phyloP scores from a whole-genome alignment of 208 protist genomes.

The Trypanosoma boissoni region DNA sequence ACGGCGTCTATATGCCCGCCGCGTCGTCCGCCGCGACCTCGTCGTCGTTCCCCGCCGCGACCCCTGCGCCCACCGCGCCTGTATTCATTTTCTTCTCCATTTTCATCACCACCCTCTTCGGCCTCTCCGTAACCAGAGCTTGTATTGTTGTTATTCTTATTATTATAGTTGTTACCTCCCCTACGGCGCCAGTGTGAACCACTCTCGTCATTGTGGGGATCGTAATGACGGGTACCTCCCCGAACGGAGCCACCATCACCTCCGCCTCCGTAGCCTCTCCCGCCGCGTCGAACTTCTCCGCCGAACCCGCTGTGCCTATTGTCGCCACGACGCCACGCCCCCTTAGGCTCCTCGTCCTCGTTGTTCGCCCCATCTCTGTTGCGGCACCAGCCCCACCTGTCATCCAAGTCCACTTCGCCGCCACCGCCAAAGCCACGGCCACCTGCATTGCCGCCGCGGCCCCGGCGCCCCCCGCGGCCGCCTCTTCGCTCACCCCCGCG shows the following conservation, averaged over 20 bases:
- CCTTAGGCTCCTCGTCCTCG: too few species aligned
- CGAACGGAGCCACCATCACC: not conserved
- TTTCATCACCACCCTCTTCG: constrained; percentile 4
- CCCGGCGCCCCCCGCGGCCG: constrained; percentile 20
- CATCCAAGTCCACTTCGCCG: constrained; percentile 20
- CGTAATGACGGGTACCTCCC: not conserved
- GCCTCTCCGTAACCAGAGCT: not conserved
- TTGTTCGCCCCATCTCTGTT: constrained; percentile 22
- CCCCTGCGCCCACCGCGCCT: constrained; percentile 27
- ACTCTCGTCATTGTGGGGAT: constrained; percentile 16
- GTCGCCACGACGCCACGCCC: too few species aligned
- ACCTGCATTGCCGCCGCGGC: constrained; percentile 19
- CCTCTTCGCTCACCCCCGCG: constrained; percentile 22
- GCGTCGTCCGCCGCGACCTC: constrained; percentile 6
- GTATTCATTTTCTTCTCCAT: too few species aligned
- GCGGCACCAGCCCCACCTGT: constrained; percentile 10
- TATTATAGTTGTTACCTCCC: not conserved
- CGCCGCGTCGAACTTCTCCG: not conserved
- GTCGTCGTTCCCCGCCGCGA: constrained; percentile 19
- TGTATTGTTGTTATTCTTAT: not conserved
- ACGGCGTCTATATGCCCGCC: not conserved
- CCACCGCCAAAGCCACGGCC: constrained; percentile 20
- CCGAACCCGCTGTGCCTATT: too few species aligned
- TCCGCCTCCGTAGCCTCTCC: not conserved
- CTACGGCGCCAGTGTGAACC: not conserved